A percentile compares a stretch with the other conserved stretches of the same genome.
Evolutionary conservation across 768 basidiomycete genomes (phyloP).

Genomic region (Terana coerulea): DNA sequence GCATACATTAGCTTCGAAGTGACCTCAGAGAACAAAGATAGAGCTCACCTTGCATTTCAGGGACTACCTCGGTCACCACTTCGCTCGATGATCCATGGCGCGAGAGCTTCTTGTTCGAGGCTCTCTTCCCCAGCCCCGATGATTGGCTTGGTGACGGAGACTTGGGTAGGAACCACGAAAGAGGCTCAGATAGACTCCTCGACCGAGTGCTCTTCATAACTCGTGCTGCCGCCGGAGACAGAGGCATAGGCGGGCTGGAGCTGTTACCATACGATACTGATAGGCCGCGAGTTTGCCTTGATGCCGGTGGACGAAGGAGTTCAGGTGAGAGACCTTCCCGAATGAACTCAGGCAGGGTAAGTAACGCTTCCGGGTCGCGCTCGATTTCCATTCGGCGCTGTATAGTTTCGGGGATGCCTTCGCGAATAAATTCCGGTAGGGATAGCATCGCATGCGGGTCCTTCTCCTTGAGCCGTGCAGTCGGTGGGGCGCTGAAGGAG

Average conservation of each 20-base stretch:
- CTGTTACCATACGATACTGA: slow-evolving; percentile 7
- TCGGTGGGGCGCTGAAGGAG: slow-evolving; percentile 34
- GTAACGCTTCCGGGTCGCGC: slow-evolving; percentile 26
- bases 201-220: slow-evolving; percentile 23
- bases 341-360: slow-evolving; percentile 43
- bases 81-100: slow-evolving; percentile 27
- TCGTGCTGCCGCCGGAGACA: slow-evolving; percentile 1
- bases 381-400: slow-evolving; percentile 25
- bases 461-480: slow-evolving; percentile 12
- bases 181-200: slow-evolving; percentile 34
- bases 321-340: slow-evolving; percentile 37
- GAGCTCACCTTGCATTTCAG: slow-evolving; percentile 24
- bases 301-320: slow-evolving; percentile 4
- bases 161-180: slow-evolving; percentile 28
- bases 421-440: slow-evolving; percentile 40
- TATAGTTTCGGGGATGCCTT: slow-evolving; percentile 25
- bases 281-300: slow-evolving; percentile 4
- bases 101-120: slow-evolving; percentile 15
- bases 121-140: slow-evolving; percentile 14
- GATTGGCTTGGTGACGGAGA: slow-evolving; percentile 14
- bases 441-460: slow-evolving; percentile 42
- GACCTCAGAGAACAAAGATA: not conserved
- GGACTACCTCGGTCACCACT: slow-evolving; percentile 18
- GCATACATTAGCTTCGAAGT: too few relatives aligned
- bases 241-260: not conserved